A percentile compares a stretch with the other conserved stretches of the same genome.
phyloP scores from a whole-genome alignment of 306 rosid species.

The Gastrolobium bilobum region DNA sequence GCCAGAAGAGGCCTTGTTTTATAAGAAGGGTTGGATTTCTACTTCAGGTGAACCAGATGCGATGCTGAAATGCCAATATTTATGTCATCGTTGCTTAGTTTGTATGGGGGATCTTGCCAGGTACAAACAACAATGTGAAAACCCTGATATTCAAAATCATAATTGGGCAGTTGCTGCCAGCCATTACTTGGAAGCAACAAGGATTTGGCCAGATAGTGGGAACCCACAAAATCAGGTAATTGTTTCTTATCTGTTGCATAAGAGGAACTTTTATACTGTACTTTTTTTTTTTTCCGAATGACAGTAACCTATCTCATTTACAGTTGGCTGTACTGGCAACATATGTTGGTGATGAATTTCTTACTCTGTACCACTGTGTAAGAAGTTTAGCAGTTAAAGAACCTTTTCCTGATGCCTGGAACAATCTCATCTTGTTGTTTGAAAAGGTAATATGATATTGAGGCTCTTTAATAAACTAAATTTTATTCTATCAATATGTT shows the following conservation, averaged over 20 bases:
- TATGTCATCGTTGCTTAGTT: conserved; percentile 92
- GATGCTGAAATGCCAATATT: conserved; percentile 70
- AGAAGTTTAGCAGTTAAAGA: conserved; percentile 90
- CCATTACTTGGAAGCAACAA: conserved; percentile 88
- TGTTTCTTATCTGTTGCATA: conserved; percentile 8
- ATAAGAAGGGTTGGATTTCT: conserved; percentile 50
- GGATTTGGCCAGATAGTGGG: conserved; percentile 95
- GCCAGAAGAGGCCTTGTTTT: conserved; percentile 65
- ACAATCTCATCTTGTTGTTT: conserved; percentile 79
- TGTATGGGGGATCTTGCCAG: conserved; percentile 97
- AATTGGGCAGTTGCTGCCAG: conserved; percentile 95
- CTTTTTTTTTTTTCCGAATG: not conserved
- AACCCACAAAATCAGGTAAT: conserved; percentile 95
- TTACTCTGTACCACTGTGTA: conserved; percentile 93
- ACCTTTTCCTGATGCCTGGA: conserved; percentile 96
- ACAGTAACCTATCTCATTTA: conserved; percentile 40
- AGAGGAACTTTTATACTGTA: conserved; percentile 27
- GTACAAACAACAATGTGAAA: conserved; percentile 84
- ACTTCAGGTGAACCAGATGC: conserved; percentile 60
- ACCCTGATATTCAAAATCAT: conserved; percentile 59
- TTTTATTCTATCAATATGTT: conserved; percentile 8
- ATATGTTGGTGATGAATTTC: conserved; percentile 89
- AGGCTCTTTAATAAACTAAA: conserved; percentile 21
- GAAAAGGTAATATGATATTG: conserved; percentile 72
- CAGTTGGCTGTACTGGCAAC: conserved; percentile 98